Evolutionary conservation across 2,329 filamentous ascomycete species (phyloP).

Genomic region (Sporothrix luriei): DNA sequence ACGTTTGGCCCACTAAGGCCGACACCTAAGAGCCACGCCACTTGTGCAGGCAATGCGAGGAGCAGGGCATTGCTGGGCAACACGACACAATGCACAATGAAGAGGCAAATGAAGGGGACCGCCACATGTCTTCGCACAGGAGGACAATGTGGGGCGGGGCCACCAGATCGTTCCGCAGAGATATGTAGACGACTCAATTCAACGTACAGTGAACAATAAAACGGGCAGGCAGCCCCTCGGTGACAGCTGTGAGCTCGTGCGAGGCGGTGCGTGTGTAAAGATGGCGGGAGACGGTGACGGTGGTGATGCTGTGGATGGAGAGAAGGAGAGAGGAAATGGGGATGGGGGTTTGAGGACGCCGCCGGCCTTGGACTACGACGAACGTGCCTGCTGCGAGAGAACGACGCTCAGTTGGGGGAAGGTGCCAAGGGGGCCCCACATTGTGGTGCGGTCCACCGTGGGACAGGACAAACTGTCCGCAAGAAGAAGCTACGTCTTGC

Average conservation of each 20-base stretch:
- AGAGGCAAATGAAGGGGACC: slow-evolving; percentile 1
- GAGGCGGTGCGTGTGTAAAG: slow-evolving; percentile 9
- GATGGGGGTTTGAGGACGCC: slow-evolving; percentile 24
- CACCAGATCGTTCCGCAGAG: not conserved
- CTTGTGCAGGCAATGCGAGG: not conserved
- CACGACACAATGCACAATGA: not conserved
- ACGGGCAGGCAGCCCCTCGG: slow-evolving; percentile 20
- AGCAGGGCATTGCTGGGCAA: not conserved
- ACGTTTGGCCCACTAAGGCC: slow-evolving; percentile 7
- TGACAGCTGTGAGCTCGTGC: slow-evolving; percentile 9
- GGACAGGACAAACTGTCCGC: slow-evolving; percentile 32
- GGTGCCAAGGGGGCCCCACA: slow-evolving; percentile 29
- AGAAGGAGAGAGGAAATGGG: slow-evolving; percentile 17
- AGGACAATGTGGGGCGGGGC: not conserved
- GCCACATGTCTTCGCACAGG: slow-evolving; percentile 4
- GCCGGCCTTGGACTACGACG: not conserved
- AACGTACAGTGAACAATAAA: slow-evolving; percentile 26
- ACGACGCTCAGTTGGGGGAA: slow-evolving; percentile 10
- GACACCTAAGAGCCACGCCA: not conserved
- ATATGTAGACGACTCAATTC: slow-evolving; percentile 9
- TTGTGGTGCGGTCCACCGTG: not conserved
- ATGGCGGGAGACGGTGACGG: slow-evolving; percentile 21
- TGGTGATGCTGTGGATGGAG: slow-evolving; percentile 23
- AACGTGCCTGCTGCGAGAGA: slow-evolving; percentile 16
- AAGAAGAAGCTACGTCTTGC: slow-evolving; percentile 19